A percentile compares a stretch with the other conserved stretches of the same genome.
phyloP scores from a whole-genome alignment of 108 stramenopile species.

The Chaetoceros muelleri region DNA sequence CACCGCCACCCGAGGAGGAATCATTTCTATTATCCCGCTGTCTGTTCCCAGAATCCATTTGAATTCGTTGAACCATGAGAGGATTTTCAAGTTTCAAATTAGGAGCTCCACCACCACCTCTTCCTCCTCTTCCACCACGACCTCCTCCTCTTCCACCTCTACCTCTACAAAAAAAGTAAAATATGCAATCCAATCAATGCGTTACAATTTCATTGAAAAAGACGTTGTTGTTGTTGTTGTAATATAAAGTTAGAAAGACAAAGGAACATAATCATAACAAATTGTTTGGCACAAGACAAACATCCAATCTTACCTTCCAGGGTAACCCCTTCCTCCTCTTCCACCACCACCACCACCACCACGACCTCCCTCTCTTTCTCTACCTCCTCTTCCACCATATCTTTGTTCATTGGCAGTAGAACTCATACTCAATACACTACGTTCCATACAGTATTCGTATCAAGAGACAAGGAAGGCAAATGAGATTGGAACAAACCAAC shows the following conservation, averaged over 20 bases:
- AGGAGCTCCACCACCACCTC: constrained; percentile 33
- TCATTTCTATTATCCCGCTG: too few relatives aligned
- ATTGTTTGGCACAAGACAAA: too few relatives aligned
- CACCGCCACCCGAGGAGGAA: too few relatives aligned
- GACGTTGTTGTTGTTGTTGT: too few relatives aligned
- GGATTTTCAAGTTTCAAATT: constrained; percentile 64
- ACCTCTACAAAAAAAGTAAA: too few relatives aligned
- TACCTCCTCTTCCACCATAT: neutral
- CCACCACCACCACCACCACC: constrained; percentile 2
- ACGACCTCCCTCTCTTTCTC: neutral
- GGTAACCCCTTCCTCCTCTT: neutral
- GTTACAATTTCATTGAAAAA: too few relatives aligned
- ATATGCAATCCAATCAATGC: too few relatives aligned
- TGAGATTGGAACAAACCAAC: neutral
- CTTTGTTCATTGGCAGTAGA: neutral
- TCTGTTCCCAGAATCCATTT: constrained; percentile 1
- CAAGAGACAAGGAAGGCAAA: too few relatives aligned
- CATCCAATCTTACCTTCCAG: too few relatives aligned
- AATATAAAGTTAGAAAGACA: neutral
- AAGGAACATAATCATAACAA: neutral
- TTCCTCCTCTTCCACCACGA: constrained; percentile 15
- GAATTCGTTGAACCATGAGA: constrained; percentile 46
- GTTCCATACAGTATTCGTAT: too few relatives aligned
- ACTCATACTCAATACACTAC: neutral
- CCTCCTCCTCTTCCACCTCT: constrained; percentile 19